Evolutionary conservation across 495 filamentous ascomycete genomes (phyloP), one percentile per base, ranked within the genome.

Genomic region (Lophium mytilinum): DNA sequence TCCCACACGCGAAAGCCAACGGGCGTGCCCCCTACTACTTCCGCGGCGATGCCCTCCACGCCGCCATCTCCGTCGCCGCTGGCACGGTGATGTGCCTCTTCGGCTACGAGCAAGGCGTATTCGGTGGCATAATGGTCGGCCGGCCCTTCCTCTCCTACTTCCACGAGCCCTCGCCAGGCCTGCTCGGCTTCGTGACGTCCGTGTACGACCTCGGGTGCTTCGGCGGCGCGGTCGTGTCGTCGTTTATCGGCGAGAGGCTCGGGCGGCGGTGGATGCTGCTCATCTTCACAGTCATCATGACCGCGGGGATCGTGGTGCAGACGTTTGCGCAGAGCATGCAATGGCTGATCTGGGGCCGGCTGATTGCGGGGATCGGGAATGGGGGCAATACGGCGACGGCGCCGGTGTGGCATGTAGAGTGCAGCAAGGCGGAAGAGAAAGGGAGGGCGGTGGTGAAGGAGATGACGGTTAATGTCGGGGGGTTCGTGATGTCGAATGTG

Each of bases 131-230:
- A 36, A 60, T 66, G n/a, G 54, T 51, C 21, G 53, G 53, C 4
- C 9, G 37, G 6, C 48, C 54, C 18, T 66, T 66, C 21, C 45
- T 63, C 3, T 48, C 58, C 21, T 56, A 55, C 46, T 73, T 77
- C 21, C 40, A 69, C 45, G 42, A 76, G 55, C 77, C 76, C 24
- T 68, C 68, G 30, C 65, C 71, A 11, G 70, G 62, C 3, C 58
- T 75, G 11, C 68, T 75, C 34, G 75, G 75, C 14, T 72, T 76
- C 50, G 74, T 81, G 35, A 71, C 73, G 30, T 68, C 73, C 4
- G 75, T 80, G 51, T 80, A 80, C 68, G 76, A 79, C 58, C 66
- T 80, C 34, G 76, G 76, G 14, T 78, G 76, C 53, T 68, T 73
- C 49, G 30, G 60, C 36, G 76, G 75, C 9, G 70, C 69, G 39